phyloP scores from a whole-genome alignment of 257 asterid genomes.

The Fraxinus quadrangulata region DNA sequence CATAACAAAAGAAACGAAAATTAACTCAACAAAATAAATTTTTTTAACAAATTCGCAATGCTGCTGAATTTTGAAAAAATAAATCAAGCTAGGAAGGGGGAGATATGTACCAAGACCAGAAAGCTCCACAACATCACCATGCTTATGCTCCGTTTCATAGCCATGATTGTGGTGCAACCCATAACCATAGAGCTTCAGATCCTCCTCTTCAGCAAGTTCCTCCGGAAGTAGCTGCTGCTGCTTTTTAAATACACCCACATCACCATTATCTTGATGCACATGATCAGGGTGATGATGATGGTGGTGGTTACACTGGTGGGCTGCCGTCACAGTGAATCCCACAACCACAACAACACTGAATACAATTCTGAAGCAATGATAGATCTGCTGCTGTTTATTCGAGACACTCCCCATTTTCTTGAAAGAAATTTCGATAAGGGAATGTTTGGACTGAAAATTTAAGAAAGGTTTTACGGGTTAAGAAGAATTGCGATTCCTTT shows the following conservation, averaged over 20 bases:
- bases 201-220: slow-evolving; percentile 97
- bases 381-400: slow-evolving; percentile 42
- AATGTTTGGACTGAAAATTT: slow-evolving; percentile 4
- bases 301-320: slow-evolving; percentile 62
- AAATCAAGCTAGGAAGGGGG: not conserved
- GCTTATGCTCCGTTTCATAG: slow-evolving; percentile 25
- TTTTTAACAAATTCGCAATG: not conserved
- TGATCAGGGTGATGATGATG: slow-evolving; percentile 41
- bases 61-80: not conserved
- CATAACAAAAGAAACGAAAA: not conserved
- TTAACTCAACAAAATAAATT: not conserved
- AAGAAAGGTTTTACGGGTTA: slow-evolving; percentile 35
- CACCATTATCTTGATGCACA: slow-evolving; percentile 36
- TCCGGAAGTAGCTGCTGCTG: slow-evolving; percentile 54
- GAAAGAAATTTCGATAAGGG: not conserved
- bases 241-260: slow-evolving; percentile 29
- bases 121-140: slow-evolving; percentile 42
- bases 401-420: slow-evolving; percentile 28
- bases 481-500: slow-evolving; percentile 46
- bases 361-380: slow-evolving; percentile 3
- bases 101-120: slow-evolving; percentile 64
- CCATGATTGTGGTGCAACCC: slow-evolving; percentile 42
- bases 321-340: slow-evolving; percentile 44
- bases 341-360: slow-evolving; percentile 34
- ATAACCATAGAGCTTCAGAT: slow-evolving; percentile 62